Percentiles rank a stretch among this genome's conserved stretches.
phyloP scores from a whole-genome alignment of 2,329 filamentous ascomycete genomes.

The Fusarium chuoi region DNA sequence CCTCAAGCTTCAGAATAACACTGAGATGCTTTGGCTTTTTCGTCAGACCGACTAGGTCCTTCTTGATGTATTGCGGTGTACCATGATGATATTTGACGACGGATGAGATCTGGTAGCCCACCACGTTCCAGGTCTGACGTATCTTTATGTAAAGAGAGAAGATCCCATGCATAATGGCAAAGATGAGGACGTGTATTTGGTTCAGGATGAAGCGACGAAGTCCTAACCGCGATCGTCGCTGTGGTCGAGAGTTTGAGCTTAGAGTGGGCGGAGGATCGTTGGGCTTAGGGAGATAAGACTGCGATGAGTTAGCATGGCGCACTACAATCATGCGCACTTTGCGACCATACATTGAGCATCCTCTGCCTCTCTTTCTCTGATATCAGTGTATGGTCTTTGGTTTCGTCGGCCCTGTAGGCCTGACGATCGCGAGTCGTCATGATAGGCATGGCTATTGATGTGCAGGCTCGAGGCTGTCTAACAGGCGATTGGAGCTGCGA shows the following conservation, averaged over 20 bases:
- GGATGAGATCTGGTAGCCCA: constrained; percentile 80
- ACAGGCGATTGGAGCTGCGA: constrained; percentile 2
- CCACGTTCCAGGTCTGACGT: constrained; percentile 80
- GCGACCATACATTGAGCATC: constrained; percentile 49
- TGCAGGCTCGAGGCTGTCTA: constrained; percentile 46
- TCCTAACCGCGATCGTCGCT: constrained; percentile 59
- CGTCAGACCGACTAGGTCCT: constrained; percentile 80
- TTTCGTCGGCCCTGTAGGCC: constrained; percentile 55
- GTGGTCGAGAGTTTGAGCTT: constrained; percentile 37
- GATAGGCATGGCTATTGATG: constrained; percentile 45
- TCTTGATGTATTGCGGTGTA: constrained; percentile 89
- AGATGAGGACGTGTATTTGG: constrained; percentile 74
- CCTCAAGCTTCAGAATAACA: constrained; percentile 81
- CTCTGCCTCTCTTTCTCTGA: constrained; percentile 51
- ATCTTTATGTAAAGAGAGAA: constrained; percentile 90
- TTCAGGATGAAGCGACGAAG: constrained; percentile 69
- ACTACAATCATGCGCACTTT: not conserved
- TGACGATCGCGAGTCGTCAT: constrained; percentile 51
- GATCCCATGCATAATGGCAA: constrained; percentile 77
- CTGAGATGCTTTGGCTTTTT: constrained; percentile 87
- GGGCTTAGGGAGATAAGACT: constrained; percentile 51
- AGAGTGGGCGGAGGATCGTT: constrained; percentile 47
- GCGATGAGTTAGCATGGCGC: not conserved
- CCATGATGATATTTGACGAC: constrained; percentile 95
- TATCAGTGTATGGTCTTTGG: constrained; percentile 48